A percentile compares a stretch with the other conserved stretches of the same genome.
Evolutionary conservation across 2,329 filamentous ascomycete genomes (phyloP).

Genomic region (Xylariales sp.): DNA sequence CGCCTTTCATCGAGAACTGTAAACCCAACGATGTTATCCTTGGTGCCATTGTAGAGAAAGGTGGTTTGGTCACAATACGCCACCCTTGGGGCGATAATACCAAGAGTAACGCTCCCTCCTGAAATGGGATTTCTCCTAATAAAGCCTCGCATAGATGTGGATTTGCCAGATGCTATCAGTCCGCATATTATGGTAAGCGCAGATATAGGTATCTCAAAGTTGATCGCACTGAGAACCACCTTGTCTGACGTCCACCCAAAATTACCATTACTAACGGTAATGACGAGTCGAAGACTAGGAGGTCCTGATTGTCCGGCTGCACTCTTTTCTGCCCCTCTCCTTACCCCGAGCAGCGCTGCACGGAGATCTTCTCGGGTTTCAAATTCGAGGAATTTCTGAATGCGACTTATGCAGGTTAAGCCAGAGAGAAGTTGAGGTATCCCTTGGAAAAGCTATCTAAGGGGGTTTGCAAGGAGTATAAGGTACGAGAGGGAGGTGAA

Average conservation of each 20-base stretch:
- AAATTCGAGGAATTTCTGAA: constrained; percentile 30
- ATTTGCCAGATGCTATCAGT: constrained; percentile 41
- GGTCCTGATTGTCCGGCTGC: too few relatives aligned
- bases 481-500: constrained; percentile 40
- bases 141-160: constrained; percentile 37
- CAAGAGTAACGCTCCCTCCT: constrained; percentile 21
- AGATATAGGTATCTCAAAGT: constrained; percentile 25
- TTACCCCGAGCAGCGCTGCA: not conserved
- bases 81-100: constrained; percentile 18
- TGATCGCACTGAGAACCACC: constrained; percentile 25
- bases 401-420: constrained; percentile 35
- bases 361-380: constrained; percentile 24
- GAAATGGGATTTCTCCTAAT: constrained; percentile 30
- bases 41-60: constrained; percentile 29
- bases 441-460: constrained; percentile 33
- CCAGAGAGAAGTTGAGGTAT: constrained; percentile 33
- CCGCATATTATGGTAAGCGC: constrained; percentile 36
- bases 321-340: not conserved
- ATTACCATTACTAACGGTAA: constrained; percentile 19
- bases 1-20: constrained; percentile 18
- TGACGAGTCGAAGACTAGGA: too few relatives aligned
- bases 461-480: constrained; percentile 31
- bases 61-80: constrained; percentile 35
- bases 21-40: constrained; percentile 25
- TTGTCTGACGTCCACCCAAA: constrained; percentile 31